Evolutionary conservation across 2,329 filamentous ascomycete genomes (phyloP).

Genomic region (Intubia oerlemansii): DNA sequence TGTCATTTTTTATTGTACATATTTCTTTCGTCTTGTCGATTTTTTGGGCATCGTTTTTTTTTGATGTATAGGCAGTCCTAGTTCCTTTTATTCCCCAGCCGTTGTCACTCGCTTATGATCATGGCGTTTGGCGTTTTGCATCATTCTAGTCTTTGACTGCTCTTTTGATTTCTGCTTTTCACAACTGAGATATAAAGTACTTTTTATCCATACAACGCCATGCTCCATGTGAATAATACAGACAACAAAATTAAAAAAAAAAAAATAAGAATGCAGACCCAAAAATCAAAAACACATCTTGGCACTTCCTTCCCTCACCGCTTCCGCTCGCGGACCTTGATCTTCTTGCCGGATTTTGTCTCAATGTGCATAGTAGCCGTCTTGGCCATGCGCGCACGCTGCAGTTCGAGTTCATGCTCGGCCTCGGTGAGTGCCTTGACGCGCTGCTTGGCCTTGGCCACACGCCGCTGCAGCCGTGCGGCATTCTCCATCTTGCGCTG

Average conservation of each 20-base stretch:
- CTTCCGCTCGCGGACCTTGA: slow-evolving; percentile 41
- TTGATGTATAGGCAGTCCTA: too few relatives aligned
- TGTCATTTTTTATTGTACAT: not conserved
- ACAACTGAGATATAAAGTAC: not conserved
- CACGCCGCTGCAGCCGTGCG: slow-evolving; percentile 24
- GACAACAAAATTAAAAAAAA: not conserved
- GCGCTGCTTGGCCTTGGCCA: slow-evolving; percentile 30
- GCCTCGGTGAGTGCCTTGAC: slow-evolving; percentile 30
- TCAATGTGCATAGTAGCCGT: slow-evolving; percentile 35
- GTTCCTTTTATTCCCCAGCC: not conserved
- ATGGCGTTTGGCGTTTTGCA: not conserved
- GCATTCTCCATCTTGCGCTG: slow-evolving; percentile 16
- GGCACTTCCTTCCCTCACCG: too few relatives aligned
- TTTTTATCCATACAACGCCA: slow-evolving; percentile 1
- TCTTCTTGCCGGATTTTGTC: slow-evolving; percentile 39
- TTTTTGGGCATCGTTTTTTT: slow-evolving; percentile 1
- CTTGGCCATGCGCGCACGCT: slow-evolving; percentile 43
- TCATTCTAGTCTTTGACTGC: not conserved
- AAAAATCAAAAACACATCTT: not conserved
- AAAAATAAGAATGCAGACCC: not conserved
- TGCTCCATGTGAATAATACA: not conserved
- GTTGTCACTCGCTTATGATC: not conserved
- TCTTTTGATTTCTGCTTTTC: not conserved
- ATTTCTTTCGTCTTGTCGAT: not conserved
- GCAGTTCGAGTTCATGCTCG: slow-evolving; percentile 34